A percentile compares a stretch with the other conserved stretches of the same genome.
Conservation (phyloP, 2,329 filamentous ascomycete genomes). For the Intubia oerlemansii region DNA sequence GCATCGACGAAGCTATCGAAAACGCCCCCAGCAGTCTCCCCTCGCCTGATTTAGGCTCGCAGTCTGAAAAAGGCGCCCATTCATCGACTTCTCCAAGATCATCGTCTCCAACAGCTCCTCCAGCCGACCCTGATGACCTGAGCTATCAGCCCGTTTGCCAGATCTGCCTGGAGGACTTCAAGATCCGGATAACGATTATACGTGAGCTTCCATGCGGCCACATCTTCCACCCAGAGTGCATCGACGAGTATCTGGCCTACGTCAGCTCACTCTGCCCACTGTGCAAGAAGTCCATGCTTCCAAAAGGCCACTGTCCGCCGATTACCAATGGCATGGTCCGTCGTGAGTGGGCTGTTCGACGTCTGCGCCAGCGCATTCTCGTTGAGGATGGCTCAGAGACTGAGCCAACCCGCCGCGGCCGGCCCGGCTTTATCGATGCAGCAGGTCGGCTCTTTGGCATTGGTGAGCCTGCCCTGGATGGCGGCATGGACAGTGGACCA, state of each 20-base stretch:
- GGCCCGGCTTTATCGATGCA: too few relatives aligned
- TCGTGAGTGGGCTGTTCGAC: constrained; percentile 48
- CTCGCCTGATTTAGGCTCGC: too few relatives aligned
- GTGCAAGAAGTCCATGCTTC: constrained; percentile 71
- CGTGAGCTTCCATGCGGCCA: constrained; percentile 77
- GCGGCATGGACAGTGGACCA: too few relatives aligned
- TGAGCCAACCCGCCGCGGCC: too few relatives aligned
- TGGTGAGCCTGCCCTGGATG: too few relatives aligned
- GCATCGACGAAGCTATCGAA: too few relatives aligned
- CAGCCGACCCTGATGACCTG: constrained; percentile 5
- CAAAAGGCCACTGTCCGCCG: constrained; percentile 40
- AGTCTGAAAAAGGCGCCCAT: too few relatives aligned
- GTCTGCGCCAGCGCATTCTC: constrained; percentile 31
- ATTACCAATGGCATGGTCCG: constrained; percentile 78
- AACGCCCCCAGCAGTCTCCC: too few relatives aligned
- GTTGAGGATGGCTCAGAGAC: constrained; percentile 16
- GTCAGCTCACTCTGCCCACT: constrained; percentile 77
- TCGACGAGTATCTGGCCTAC: constrained; percentile 60
- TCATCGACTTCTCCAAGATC: too few relatives aligned
- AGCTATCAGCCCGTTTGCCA: constrained; percentile 64
- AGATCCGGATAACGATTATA: constrained; percentile 47
- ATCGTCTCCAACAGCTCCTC: too few relatives aligned
- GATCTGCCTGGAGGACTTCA: constrained; percentile 76
- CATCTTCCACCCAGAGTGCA: constrained; percentile 83
- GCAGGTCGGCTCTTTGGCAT: too few relatives aligned